Percentiles rank a stretch among this genome's conserved stretches.
These are phyloP conservation scores for Claviceps cyperi DNA, from an alignment of 2,329 filamentous ascomycete species.

Conservation along the genomic window DNA sequence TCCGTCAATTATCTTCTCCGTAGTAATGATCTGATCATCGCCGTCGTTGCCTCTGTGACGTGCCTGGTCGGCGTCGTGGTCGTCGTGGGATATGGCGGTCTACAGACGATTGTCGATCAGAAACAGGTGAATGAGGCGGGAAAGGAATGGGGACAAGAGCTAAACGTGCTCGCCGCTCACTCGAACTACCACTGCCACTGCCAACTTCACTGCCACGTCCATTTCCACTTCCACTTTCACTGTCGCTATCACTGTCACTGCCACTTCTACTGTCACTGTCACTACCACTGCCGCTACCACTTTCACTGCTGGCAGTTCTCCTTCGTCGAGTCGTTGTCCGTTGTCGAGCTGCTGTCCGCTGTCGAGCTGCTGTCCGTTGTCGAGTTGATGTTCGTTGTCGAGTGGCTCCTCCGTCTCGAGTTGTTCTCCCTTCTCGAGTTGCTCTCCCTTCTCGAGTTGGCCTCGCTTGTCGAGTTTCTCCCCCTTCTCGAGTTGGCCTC, in stretches of 20 bases:
- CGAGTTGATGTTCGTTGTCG: slow-evolving; percentile 26
- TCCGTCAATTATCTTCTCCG: slow-evolving; percentile 1
- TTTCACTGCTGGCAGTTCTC: too few species aligned
- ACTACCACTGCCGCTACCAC: too few species aligned
- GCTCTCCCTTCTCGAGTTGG: slow-evolving; percentile 27
- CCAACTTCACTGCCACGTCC: background rate
- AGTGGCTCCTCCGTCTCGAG: slow-evolving; percentile 9
- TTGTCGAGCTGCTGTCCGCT: slow-evolving; percentile 33
- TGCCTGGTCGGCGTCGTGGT: slow-evolving; percentile 1
- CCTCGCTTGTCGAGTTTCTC: too few species aligned
- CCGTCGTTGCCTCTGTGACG: slow-evolving; percentile 2
- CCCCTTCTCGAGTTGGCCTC: slow-evolving; percentile 29
- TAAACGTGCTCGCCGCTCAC: slow-evolving; percentile 2
- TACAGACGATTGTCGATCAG: background rate
- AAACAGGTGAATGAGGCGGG: background rate
- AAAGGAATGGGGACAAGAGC: background rate
- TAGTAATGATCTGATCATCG: slow-evolving; percentile 2
- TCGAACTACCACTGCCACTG: background rate
- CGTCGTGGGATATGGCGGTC: slow-evolving; percentile 2
- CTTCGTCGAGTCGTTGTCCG: too few species aligned
- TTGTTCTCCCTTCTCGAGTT: slow-evolving; percentile 20
- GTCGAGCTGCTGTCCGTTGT: slow-evolving; percentile 9
- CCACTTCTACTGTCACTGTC: background rate
- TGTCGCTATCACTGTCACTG: background rate
- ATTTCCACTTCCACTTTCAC: background rate